Conservation (phyloP, 768 basidiomycete genomes). For the Russula olivacea region DNA sequence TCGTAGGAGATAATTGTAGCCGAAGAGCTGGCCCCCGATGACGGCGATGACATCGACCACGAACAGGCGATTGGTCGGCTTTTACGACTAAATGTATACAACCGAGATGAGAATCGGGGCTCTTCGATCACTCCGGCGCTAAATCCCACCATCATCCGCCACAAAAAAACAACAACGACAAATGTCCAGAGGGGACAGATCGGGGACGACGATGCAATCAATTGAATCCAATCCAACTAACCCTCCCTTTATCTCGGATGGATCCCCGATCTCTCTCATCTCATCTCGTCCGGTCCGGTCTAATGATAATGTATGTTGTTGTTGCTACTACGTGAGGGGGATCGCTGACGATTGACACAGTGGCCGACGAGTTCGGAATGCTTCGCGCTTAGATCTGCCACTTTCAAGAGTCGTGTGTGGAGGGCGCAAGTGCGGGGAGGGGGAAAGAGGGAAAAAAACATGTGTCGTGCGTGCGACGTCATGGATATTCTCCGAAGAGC, state of each 20-base stretch:
- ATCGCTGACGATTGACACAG: not conserved
- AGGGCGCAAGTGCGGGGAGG: not conserved
- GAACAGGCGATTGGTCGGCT: conserved; percentile 7
- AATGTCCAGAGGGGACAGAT: not conserved
- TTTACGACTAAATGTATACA: not conserved
- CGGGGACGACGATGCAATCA: not conserved
- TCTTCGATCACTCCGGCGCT: not conserved
- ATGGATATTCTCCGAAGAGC: conserved; percentile 9
- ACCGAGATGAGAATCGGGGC: not conserved
- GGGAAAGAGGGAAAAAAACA: not conserved
- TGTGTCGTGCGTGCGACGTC: conserved; percentile 2
- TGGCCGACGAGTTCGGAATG: conserved; percentile 3
- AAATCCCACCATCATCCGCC: not conserved
- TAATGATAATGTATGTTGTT: not conserved
- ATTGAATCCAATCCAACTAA: too few relatives aligned
- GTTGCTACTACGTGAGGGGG: not conserved
- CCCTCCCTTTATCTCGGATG: too few relatives aligned
- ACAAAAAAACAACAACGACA: not conserved
- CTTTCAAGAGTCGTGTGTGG: not conserved
- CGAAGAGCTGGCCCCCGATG: not conserved
- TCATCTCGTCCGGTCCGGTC: not conserved
- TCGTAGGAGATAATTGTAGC: not conserved
- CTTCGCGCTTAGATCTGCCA: conserved; percentile 9
- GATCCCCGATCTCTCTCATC: too few relatives aligned
- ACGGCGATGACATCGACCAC: not conserved